phyloP scores from a whole-genome alignment of 106 monocot genomes.

The Vanilla planifolia region DNA sequence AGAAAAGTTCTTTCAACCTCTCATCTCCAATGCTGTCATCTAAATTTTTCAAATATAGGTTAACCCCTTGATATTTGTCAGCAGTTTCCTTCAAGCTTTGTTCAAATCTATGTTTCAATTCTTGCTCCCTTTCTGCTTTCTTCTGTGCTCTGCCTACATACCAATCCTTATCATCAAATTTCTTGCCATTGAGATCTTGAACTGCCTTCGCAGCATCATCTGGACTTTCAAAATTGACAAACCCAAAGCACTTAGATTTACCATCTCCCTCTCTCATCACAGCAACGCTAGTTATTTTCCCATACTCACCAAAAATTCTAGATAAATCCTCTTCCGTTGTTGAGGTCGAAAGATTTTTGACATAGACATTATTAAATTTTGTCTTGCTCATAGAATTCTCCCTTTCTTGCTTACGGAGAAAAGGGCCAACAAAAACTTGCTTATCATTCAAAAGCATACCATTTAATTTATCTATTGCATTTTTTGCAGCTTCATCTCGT shows the following conservation, averaged over 20 bases:
- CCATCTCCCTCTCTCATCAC: conserved; percentile 43
- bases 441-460: conserved; percentile 67
- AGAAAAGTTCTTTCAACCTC: conserved; percentile 18
- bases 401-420: conserved; percentile 60
- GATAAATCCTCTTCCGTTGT: conserved; percentile 42
- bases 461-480: conserved; percentile 49
- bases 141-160: conserved; percentile 30
- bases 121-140: conserved; percentile 21
- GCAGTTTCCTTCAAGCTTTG: conserved; percentile 18
- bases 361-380: conserved; percentile 49
- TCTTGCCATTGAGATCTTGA: conserved; percentile 29
- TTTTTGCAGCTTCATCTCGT: conserved; percentile 42
- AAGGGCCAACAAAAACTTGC: conserved; percentile 59
- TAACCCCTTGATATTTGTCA: conserved; percentile 21
- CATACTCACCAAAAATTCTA: conserved; percentile 43
- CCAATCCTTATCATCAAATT: conserved; percentile 32
- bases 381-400: conserved; percentile 26
- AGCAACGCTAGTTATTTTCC: conserved; percentile 37
- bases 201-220: conserved; percentile 27
- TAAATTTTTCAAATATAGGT: conserved; percentile 28
- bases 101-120: conserved; percentile 27
- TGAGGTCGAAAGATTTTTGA: conserved; percentile 44
- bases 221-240: conserved; percentile 29
- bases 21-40: conserved; percentile 26
- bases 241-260: conserved; percentile 31